Percentiles rank a stretch among this genome's conserved stretches.
Evolutionary conservation across 495 filamentous ascomycete genomes (phyloP).

Genomic region (Neurospora sublineolata): DNA sequence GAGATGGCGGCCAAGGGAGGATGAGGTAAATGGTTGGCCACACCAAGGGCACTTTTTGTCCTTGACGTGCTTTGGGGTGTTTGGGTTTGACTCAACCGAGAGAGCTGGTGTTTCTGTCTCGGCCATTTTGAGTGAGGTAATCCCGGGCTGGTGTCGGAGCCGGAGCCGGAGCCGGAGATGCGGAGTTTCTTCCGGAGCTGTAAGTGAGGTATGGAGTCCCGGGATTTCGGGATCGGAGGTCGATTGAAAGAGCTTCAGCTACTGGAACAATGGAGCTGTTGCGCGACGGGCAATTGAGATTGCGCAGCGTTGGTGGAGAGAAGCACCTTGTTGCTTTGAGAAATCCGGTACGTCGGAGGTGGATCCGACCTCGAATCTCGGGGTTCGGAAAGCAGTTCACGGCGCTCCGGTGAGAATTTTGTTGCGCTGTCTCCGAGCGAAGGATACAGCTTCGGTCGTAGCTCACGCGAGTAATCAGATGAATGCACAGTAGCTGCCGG

Average conservation of each 20-base stretch:
- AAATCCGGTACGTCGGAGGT: neutral
- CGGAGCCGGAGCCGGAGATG: neutral
- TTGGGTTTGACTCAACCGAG: neutral
- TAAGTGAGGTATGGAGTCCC: neutral
- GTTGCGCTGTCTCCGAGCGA: neutral
- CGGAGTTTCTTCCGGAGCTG: neutral
- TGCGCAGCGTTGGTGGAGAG: neutral
- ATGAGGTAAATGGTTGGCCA: constrained; percentile 75
- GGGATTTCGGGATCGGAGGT: neutral
- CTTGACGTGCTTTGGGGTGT: constrained; percentile 40
- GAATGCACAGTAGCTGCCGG: neutral
- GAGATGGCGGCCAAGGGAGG: constrained; percentile 82
- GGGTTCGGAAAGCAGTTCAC: neutral
- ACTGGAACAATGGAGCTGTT: neutral
- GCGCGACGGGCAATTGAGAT: neutral
- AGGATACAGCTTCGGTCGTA: neutral
- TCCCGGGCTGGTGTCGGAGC: neutral
- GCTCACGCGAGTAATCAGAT: neutral
- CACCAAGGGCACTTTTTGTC: constrained; percentile 82
- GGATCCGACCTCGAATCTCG: neutral
- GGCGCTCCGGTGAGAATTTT: neutral
- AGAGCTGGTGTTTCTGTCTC: constrained; percentile 2
- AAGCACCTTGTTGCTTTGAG: neutral
- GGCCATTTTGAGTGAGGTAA: constrained; percentile 8
- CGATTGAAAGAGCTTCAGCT: neutral